phyloP scores from a whole-genome alignment of 257 asterid genomes.

The Solanum okadae region DNA sequence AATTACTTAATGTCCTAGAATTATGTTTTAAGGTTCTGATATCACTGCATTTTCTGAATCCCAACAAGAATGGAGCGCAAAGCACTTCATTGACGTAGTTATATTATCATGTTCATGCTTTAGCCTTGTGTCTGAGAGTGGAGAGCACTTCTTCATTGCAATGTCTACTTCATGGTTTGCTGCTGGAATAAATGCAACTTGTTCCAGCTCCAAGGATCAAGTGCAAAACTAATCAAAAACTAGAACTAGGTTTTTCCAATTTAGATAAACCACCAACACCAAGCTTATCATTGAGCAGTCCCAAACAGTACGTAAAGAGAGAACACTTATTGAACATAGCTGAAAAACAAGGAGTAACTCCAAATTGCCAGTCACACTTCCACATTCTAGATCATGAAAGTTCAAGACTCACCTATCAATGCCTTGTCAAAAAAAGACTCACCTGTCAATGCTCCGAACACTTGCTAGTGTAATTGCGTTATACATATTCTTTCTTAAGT shows the following conservation, averaged over 20 bases:
- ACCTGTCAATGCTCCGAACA: background rate
- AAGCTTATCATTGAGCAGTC: background rate
- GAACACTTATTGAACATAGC: background rate
- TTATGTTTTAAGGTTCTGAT: background rate
- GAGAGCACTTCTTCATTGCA: background rate
- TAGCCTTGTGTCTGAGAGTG: background rate
- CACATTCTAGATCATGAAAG: background rate
- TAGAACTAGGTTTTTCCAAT: background rate
- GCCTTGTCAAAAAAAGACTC: background rate
- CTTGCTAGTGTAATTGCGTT: background rate
- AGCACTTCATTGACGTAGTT: background rate
- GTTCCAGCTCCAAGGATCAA: background rate
- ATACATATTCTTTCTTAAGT: background rate
- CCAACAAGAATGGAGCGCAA: background rate
- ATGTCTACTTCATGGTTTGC: background rate
- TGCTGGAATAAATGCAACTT: background rate
- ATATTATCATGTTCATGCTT: background rate
- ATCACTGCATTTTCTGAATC: background rate
- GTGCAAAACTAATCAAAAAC: background rate
- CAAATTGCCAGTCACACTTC: background rate
- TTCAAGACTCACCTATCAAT: background rate
- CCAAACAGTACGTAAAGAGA: background rate
- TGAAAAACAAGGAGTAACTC: background rate
- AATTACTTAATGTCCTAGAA: background rate
- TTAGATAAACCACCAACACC: background rate